These are phyloP conservation scores for Apiotrichum siamense DNA, from an alignment of 1,284 basidiomycete genomes.

Conservation along the genomic window DNA sequence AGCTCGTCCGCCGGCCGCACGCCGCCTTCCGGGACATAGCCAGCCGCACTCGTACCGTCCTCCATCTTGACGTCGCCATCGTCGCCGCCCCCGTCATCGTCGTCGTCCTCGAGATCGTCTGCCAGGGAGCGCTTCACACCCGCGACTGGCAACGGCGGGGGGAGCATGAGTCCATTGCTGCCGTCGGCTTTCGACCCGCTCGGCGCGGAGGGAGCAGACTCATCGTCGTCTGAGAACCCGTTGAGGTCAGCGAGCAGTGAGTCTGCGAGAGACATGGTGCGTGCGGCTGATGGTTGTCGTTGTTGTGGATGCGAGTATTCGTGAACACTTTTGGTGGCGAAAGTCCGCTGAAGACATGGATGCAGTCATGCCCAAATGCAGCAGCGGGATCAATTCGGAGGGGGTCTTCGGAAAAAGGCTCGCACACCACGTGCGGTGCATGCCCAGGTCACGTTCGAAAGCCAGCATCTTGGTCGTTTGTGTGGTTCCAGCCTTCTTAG, in stretches of 20 bases:
- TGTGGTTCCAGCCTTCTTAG: background rate
- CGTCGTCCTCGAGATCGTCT: slow-evolving; percentile 13
- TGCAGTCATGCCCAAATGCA: too few species aligned
- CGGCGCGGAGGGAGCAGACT: slow-evolving; percentile 21
- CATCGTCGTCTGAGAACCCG: slow-evolving; percentile 43
- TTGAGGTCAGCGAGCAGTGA: slow-evolving; percentile 48
- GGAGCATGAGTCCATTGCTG: slow-evolving; percentile 4
- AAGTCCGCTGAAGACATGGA: too few species aligned
- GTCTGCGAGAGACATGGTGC: slow-evolving; percentile 47
- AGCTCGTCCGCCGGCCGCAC: slow-evolving; percentile 87
- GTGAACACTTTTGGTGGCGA: too few species aligned
- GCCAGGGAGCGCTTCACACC: slow-evolving; percentile 12
- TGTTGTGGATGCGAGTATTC: too few species aligned
- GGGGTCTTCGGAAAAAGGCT: too few species aligned
- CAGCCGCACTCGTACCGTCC: slow-evolving; percentile 39
- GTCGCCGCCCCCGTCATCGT: slow-evolving; percentile 23
- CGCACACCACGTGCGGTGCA: too few species aligned
- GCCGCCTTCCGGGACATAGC: slow-evolving; percentile 80
- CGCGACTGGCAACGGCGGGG: slow-evolving; percentile 4
- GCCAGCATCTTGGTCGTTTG: background rate
- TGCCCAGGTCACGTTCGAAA: too few species aligned
- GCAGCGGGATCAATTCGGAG: too few species aligned
- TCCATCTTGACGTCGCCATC: slow-evolving; percentile 38
- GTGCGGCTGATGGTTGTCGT: background rate
- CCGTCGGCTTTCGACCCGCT: slow-evolving; percentile 7